Percentiles rank a stretch among this genome's conserved stretches.
phyloP scores from a whole-genome alignment of 176 grass and related monocot species.

The Miscanthus lutarioriparius region DNA sequence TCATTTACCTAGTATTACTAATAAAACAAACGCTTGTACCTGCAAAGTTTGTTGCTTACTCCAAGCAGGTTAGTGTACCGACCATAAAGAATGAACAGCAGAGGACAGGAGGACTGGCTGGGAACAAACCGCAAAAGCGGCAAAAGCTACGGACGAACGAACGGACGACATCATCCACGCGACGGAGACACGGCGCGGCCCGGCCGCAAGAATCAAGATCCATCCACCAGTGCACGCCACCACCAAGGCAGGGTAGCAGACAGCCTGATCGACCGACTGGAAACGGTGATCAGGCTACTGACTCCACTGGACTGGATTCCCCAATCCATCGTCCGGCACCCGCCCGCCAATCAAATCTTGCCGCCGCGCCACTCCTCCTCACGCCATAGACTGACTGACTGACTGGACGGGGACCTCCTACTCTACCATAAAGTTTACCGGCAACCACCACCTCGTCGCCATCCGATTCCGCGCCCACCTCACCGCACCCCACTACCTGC shows the following conservation, averaged over 20 bases:
- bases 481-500: conserved; percentile 22
- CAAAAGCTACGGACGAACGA: conserved; percentile 10
- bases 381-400: too few relatives aligned
- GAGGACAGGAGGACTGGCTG: neutral
- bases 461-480: conserved; percentile 18
- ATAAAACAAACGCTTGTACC: neutral
- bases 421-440: conserved; percentile 7
- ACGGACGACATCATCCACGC: conserved; percentile 17
- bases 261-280: neutral
- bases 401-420: too few relatives aligned
- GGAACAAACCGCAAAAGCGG: neutral
- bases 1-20: too few relatives aligned
- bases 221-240: neutral
- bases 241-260: neutral
- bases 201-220: conserved; percentile 19
- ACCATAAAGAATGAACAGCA: neutral
- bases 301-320: conserved; percentile 24
- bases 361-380: conserved; percentile 6
- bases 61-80: neutral
- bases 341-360: conserved; percentile 25
- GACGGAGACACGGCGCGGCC: neutral
- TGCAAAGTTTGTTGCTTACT: conserved; percentile 9
- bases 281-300: neutral
- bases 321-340: neutral
- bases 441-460: conserved; percentile 38